These are phyloP conservation scores for Chloranthus sessilifolius DNA, from an alignment of 164 flowering plant species.

Conservation along the genomic window DNA sequence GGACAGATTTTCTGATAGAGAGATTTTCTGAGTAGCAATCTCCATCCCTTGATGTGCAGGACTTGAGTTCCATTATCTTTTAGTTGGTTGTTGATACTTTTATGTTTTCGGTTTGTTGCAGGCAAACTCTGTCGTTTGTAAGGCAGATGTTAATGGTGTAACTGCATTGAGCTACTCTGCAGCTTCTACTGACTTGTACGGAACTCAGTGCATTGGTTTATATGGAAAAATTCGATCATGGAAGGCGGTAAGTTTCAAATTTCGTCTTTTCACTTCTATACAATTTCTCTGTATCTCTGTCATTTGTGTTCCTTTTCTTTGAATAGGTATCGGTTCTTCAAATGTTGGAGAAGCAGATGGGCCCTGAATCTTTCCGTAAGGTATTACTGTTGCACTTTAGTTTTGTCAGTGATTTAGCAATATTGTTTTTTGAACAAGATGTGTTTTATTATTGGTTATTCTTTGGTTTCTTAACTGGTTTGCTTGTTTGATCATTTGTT, in stretches of 20 bases:
- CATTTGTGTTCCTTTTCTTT: conserved; percentile 4
- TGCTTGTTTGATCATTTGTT: not conserved
- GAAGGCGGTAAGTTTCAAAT: conserved; percentile 82
- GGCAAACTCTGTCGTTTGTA: conserved; percentile 93
- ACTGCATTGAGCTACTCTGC: conserved; percentile 68
- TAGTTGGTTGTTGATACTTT: no score
- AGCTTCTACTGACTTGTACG: conserved; percentile 69
- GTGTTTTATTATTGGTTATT: not conserved
- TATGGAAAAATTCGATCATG: conserved; percentile 88
- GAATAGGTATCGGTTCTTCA: conserved; percentile 87
- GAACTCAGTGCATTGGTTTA: conserved; percentile 80
- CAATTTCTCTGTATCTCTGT: not conserved
- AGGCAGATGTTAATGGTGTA: conserved; percentile 79
- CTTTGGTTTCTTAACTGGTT: not conserved
- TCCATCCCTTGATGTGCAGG: no score
- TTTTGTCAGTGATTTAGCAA: not conserved
- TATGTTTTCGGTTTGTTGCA: conserved; percentile 23
- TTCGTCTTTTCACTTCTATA: not conserved
- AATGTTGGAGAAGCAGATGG: conserved; percentile 99
- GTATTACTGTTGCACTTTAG: conserved; percentile 28
- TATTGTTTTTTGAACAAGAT: not conserved
- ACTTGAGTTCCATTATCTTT: no score
- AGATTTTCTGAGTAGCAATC: no score
- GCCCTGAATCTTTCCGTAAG: conserved; percentile 86
- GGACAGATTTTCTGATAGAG: no score